Conservation (phyloP, 495 filamentous ascomycete genomes). For the Podospora australis region DNA sequence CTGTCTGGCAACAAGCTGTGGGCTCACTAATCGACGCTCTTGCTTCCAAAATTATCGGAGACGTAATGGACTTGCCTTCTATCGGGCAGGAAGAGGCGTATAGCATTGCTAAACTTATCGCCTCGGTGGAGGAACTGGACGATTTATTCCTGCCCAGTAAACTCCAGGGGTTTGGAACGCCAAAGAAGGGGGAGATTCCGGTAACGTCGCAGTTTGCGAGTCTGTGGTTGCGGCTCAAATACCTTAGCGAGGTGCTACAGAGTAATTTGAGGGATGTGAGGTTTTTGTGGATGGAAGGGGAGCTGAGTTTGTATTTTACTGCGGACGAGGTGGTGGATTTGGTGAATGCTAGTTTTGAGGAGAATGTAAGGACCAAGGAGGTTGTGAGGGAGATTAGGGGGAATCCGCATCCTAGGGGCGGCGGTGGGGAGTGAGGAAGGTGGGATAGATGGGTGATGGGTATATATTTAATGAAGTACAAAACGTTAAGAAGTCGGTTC, state of each 20-base stretch:
- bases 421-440: neutral
- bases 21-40: slow-evolving; percentile 77
- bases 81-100: slow-evolving; percentile 86
- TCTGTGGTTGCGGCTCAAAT: slow-evolving; percentile 86
- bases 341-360: slow-evolving; percentile 84
- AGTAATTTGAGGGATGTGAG: slow-evolving; percentile 83
- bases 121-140: slow-evolving; percentile 61
- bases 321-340: slow-evolving; percentile 81
- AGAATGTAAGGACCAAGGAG: slow-evolving; percentile 68
- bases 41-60: slow-evolving; percentile 71
- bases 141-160: slow-evolving; percentile 64
- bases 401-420: slow-evolving; percentile 30
- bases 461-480: too few species aligned
- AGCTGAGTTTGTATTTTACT: slow-evolving; percentile 75
- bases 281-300: slow-evolving; percentile 81
- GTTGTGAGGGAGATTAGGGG: slow-evolving; percentile 72
- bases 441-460: slow-evolving; percentile 1
- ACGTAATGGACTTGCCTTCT: slow-evolving; percentile 78
- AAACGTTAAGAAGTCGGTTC: too few species aligned
- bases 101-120: slow-evolving; percentile 64
- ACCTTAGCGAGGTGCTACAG: slow-evolving; percentile 81
- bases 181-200: slow-evolving; percentile 44
- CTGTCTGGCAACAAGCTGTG: slow-evolving; percentile 75
- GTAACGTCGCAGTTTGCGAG: slow-evolving; percentile 72
- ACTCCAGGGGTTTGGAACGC: slow-evolving; percentile 9